These are phyloP conservation scores for Aspergillus sp. DNA, from an alignment of 2,329 filamentous ascomycete species.

Conservation along the genomic window DNA sequence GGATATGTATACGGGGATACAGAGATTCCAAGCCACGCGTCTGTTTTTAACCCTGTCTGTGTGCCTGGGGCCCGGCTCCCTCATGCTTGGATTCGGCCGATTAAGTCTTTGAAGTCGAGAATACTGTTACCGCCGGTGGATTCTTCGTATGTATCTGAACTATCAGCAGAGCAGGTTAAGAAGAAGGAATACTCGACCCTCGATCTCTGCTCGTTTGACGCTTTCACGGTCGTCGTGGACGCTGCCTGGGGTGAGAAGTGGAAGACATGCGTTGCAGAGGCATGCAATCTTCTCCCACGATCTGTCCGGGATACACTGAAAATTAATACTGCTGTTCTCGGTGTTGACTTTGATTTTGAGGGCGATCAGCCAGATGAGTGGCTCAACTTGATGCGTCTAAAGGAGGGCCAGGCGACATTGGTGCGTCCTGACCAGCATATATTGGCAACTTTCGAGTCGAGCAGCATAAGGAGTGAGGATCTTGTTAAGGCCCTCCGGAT, in stretches of 20 bases:
- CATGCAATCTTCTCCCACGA: not conserved
- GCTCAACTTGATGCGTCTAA: conserved; percentile 21
- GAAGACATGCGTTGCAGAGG: not conserved
- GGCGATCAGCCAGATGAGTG: conserved; percentile 11
- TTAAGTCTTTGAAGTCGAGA: too few species aligned
- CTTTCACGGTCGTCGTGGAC: conserved; percentile 32
- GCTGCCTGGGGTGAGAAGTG: not conserved
- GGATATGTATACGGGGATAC: conserved; percentile 13
- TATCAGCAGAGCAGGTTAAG: conserved; percentile 25
- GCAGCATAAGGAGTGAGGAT: not conserved
- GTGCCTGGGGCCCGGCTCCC: conserved; percentile 41
- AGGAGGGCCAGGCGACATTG: conserved; percentile 27
- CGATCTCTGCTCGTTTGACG: conserved; percentile 35
- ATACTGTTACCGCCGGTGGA: conserved; percentile 24
- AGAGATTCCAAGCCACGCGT: conserved; percentile 37
- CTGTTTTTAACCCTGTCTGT: conserved; percentile 39
- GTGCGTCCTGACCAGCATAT: conserved; percentile 45
- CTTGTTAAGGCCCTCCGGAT: not conserved
- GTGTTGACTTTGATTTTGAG: conserved; percentile 25
- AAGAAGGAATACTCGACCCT: conserved; percentile 35
- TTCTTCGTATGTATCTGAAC: conserved; percentile 36
- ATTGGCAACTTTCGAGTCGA: conserved; percentile 16
- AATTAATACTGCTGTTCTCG: conserved; percentile 1
- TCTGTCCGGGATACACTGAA: not conserved
- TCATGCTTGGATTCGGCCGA: conserved; percentile 39